Conservation (phyloP, 1,284 basidiomycete genomes). For the Fomitopsis pinicola region DNA sequence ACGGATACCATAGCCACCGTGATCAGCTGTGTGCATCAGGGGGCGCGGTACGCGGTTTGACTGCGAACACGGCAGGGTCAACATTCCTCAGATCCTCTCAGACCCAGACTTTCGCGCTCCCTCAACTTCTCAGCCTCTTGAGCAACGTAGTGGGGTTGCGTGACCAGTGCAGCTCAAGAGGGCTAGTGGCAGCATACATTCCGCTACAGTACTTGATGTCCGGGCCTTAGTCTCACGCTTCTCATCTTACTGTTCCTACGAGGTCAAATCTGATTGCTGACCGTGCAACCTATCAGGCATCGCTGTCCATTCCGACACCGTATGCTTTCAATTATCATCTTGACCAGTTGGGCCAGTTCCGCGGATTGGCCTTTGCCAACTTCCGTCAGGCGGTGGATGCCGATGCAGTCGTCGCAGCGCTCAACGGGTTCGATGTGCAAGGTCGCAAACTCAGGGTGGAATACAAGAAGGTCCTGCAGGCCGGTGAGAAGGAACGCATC, state of each 20-base stretch:
- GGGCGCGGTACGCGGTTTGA: conserved; percentile 4
- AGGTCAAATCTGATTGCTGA: not conserved
- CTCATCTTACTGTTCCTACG: too few relatives aligned
- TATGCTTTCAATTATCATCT: conserved; percentile 99
- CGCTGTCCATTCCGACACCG: conserved; percentile 92
- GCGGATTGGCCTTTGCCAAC: conserved; percentile 98
- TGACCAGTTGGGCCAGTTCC: conserved; percentile 93
- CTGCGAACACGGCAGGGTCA: too few relatives aligned
- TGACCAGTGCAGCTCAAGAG: too few relatives aligned
- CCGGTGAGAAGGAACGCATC: conserved; percentile 98
- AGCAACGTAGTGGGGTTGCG: too few relatives aligned
- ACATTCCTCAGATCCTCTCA: too few relatives aligned
- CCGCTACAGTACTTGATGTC: too few relatives aligned
- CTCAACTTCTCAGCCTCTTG: too few relatives aligned
- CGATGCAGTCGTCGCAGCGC: conserved; percentile 90
- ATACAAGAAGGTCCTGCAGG: conserved; percentile 99
- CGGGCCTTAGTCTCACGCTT: too few relatives aligned
- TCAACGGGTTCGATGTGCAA: conserved; percentile 95
- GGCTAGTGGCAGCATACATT: too few relatives aligned
- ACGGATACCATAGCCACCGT: too few relatives aligned
- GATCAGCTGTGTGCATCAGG: too few relatives aligned
- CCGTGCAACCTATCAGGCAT: conserved; percentile 51
- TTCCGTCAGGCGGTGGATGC: conserved; percentile 91
- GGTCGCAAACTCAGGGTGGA: conserved; percentile 98
- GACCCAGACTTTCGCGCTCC: too few relatives aligned